Base-by-base conservation (phyloP, 2,329 filamentous ascomycete species). In the Cadophora sp. region DNA sequence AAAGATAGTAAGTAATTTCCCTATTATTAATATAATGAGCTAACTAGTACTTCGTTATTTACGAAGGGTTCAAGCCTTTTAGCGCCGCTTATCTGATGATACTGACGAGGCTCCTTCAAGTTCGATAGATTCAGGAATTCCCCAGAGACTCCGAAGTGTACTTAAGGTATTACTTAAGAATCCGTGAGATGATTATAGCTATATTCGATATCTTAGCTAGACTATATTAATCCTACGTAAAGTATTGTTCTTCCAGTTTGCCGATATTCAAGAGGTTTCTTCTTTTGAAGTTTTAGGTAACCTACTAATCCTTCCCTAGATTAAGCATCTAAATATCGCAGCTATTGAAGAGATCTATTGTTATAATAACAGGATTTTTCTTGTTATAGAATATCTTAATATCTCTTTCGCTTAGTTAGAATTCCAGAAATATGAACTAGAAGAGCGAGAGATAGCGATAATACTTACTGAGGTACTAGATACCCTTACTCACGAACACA, bases 191-290 rank as follows among this genome's bases (percentile, higher is more conserved):
- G 37, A 43, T 11, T 43, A 43, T 14, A 43, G 37, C 37, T 43
- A 43, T 16, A 43, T 43, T 43, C 37, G 37, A 27, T 24, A 53
- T 53, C 22, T 27, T 53, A 24, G 50, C 50, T 9, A 27, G 26
- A 53, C 22, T 24, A 53, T 24, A 53, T 53, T 53, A 53, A 16
- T 24, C 22, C 50, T 53, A 24, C 50, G 50, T 9, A 53, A 53
- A 53, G 50, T 24, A 27, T 53, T 24, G 26, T 53, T 24, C 50
- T 53, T 53, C 50, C 22, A 53, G 2, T 8, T 26, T 26, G 50
- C 24, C 26, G 50, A 53, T 53, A 53, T 53, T 53, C 50, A 24
- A 53, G 50, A 53, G 24, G 50, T 53, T 53, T 16, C 50, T 53
- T 24, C 50, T 53, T 53, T 53, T 53, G 26, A 53, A 53, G 50